phyloP scores from a whole-genome alignment of 2,329 filamentous ascomycete species.

The Alternaria triticimaculans region DNA sequence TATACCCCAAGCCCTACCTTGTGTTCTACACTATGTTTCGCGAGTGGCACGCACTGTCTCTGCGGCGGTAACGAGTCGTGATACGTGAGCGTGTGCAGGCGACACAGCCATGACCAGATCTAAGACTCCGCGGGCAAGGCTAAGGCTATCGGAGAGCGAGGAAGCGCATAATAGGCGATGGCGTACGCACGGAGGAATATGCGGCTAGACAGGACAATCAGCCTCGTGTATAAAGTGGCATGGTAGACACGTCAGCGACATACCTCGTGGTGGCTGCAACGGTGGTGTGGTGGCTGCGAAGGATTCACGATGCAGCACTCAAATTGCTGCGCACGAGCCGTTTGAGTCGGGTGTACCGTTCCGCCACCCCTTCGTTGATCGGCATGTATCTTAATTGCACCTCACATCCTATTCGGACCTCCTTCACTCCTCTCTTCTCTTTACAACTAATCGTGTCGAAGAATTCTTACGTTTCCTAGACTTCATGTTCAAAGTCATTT shows the following conservation, averaged over 20 bases:
- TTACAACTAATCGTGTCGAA: neutral
- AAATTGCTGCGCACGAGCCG: conserved; percentile 22
- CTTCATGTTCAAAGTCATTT: neutral
- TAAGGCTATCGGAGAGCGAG: conserved; percentile 9
- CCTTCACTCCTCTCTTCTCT: neutral
- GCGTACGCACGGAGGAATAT: neutral
- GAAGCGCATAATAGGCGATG: conserved; percentile 10
- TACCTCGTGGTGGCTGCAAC: conserved; percentile 13
- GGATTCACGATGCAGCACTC: conserved; percentile 28
- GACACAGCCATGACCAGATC: conserved; percentile 4
- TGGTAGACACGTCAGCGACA: conserved; percentile 2
- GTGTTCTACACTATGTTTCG: neutral
- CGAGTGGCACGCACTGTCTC: neutral
- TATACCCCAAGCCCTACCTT: neutral
- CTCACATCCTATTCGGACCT: conserved; percentile 17
- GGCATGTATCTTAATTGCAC: conserved; percentile 29
- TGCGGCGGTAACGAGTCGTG: neutral
- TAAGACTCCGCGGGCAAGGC: conserved; percentile 2
- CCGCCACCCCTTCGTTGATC: conserved; percentile 22
- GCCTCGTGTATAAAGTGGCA: neutral
- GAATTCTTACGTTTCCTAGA: neutral
- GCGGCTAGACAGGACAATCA: conserved; percentile 3
- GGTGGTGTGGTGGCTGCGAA: conserved; percentile 28
- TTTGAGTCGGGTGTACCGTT: conserved; percentile 11
- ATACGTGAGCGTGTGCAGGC: conserved; percentile 1